Conservation (phyloP, 495 filamentous ascomycete species). For the Penicillium chermesinum region DNA sequence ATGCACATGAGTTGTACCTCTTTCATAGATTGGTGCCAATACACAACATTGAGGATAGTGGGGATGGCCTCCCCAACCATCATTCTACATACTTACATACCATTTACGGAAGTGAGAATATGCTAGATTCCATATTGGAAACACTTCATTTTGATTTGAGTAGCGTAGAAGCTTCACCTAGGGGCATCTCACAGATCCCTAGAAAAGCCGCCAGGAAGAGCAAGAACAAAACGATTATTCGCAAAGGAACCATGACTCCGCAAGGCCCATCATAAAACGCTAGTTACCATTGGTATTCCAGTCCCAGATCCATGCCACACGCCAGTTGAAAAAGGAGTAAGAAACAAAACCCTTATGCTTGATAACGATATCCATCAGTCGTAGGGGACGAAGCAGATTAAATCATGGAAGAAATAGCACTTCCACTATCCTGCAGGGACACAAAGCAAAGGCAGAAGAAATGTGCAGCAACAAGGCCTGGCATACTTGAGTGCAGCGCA, state of each 20-base stretch:
- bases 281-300: conserved; percentile 1
- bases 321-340: neutral
- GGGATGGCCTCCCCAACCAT: neutral
- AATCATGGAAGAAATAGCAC: conserved; percentile 1
- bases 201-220: neutral
- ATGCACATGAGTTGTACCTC: neutral
- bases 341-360: neutral
- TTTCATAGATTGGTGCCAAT: neutral
- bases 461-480: neutral
- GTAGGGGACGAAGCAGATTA: neutral
- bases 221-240: conserved; percentile 1
- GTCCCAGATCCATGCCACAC: conserved; percentile 1
- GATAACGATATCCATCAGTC: neutral
- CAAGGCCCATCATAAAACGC: neutral
- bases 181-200: too few species aligned
- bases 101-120: too few species aligned
- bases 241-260: neutral
- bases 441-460: neutral
- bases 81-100: neutral
- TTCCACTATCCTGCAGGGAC: neutral
- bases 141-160: neutral
- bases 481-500: neutral
- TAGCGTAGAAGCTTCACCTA: too few species aligned
- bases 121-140: neutral
- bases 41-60: too few species aligned